Conservation (phyloP, 306 rosid species). For the Fragaria iinumae region DNA sequence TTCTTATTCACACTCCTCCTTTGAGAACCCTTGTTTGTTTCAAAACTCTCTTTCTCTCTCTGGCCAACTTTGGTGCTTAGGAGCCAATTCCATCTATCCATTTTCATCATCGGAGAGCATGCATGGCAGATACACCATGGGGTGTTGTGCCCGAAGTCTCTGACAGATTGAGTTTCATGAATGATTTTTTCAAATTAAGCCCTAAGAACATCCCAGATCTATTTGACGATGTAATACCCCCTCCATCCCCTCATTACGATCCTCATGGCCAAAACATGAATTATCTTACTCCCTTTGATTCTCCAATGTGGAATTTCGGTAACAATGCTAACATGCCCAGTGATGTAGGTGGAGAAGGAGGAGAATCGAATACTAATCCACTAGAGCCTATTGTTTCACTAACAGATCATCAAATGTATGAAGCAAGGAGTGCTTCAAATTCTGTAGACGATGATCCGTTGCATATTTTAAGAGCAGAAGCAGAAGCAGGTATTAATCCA, state of each 20-base stretch:
- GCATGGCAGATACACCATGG: not conserved
- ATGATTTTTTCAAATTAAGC: not conserved
- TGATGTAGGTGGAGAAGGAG: not conserved
- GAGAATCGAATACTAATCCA: not conserved
- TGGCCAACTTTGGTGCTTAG: not conserved
- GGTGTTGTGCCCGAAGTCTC: not conserved
- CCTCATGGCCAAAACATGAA: not conserved
- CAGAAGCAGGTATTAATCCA: not conserved
- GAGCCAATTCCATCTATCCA: not conserved
- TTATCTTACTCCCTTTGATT: not conserved
- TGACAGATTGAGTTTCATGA: not conserved
- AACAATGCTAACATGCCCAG: not conserved
- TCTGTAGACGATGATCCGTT: not conserved
- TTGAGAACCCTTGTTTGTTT: not conserved
- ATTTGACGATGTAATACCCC: not conserved
- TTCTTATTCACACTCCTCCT: not conserved
- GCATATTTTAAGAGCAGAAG: not conserved
- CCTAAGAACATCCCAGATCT: not conserved
- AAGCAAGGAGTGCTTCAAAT: not conserved
- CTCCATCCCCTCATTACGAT: not conserved
- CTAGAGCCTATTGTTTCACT: too few relatives aligned
- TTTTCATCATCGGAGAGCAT: not conserved
- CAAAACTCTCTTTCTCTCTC: not conserved
- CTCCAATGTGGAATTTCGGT: not conserved
- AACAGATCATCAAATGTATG: too few relatives aligned